These are phyloP conservation scores for Claviceps africana DNA, from an alignment of 2,329 filamentous ascomycete genomes.

Conservation along the genomic window DNA sequence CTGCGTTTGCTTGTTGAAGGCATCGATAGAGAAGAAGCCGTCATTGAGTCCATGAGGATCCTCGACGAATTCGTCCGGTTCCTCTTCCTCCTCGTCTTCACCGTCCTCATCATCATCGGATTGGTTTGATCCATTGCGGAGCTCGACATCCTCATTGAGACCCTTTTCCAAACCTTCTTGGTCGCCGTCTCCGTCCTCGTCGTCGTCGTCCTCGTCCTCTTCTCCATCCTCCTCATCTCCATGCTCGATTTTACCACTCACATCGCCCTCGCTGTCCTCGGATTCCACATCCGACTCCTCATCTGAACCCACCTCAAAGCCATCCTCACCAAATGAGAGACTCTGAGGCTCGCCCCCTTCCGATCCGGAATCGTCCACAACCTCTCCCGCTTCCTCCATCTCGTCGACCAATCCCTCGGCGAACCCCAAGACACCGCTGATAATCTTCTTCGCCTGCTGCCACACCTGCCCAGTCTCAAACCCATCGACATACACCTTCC, in stretches of 20 bases:
- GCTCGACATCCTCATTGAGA: slow-evolving; percentile 17
- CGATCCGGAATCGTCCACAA: slow-evolving; percentile 13
- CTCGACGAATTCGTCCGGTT: slow-evolving; percentile 30
- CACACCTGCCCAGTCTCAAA: slow-evolving; percentile 84
- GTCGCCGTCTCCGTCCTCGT: slow-evolving; percentile 22
- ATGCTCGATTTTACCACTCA: neutral
- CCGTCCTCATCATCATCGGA: slow-evolving; percentile 20
- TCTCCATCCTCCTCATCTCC: slow-evolving; percentile 19
- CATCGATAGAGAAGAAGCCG: slow-evolving; percentile 93
- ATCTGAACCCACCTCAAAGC: slow-evolving; percentile 18
- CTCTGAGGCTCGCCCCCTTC: slow-evolving; percentile 17
- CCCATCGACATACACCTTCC: slow-evolving; percentile 72
- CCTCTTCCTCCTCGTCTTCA: slow-evolving; percentile 18
- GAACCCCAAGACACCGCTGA: slow-evolving; percentile 41
- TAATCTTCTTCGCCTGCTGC: slow-evolving; percentile 80
- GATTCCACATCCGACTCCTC: slow-evolving; percentile 15
- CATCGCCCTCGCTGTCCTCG: slow-evolving; percentile 7
- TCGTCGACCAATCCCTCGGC: slow-evolving; percentile 33
- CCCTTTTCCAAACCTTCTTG: slow-evolving; percentile 8
- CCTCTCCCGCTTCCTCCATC: slow-evolving; percentile 37
- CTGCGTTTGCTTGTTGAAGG: slow-evolving; percentile 91
- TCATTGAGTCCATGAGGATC: slow-evolving; percentile 82
- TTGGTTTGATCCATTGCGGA: slow-evolving; percentile 22
- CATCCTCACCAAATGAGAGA: slow-evolving; percentile 16
- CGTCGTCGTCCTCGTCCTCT: slow-evolving; percentile 23